phyloP scores from a whole-genome alignment of 768 basidiomycete genomes.

The Lactifluus subvellereus region DNA sequence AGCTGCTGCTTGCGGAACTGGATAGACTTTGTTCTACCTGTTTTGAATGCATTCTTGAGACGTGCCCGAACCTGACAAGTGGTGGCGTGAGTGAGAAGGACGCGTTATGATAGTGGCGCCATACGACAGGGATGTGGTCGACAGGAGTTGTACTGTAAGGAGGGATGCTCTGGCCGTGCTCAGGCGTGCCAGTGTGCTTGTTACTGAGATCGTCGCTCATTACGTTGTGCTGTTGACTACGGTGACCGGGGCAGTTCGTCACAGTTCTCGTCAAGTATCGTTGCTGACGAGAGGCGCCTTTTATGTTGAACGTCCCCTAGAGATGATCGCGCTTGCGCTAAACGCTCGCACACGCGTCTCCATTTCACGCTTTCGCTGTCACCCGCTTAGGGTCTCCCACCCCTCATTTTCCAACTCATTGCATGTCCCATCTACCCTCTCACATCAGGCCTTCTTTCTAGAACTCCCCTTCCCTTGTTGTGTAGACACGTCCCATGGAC shows the following conservation, averaged over 20 bases:
- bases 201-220: not conserved
- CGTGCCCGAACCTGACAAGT: slow-evolving; percentile 46
- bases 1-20: slow-evolving; percentile 71
- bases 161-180: not conserved
- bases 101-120: not conserved
- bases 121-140: slow-evolving; percentile 28
- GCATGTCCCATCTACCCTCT: not conserved
- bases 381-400: not conserved
- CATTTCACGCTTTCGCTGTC: not conserved
- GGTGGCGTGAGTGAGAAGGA: not conserved
- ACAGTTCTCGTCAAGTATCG: not conserved
- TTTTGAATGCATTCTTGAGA: slow-evolving; percentile 51
- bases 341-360: not conserved
- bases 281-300: not conserved
- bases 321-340: not conserved
- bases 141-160: slow-evolving; percentile 21
- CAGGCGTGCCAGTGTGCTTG: not conserved
- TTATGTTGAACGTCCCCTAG: too few relatives aligned
- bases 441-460: not conserved
- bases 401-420: not conserved
- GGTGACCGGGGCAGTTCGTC: not conserved
- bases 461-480: not conserved
- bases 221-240: not conserved
- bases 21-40: slow-evolving; percentile 62
- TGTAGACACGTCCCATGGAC: not conserved